Evolutionary conservation across 768 basidiomycete genomes (phyloP).

Genomic region (Asterophora parasitica): DNA sequence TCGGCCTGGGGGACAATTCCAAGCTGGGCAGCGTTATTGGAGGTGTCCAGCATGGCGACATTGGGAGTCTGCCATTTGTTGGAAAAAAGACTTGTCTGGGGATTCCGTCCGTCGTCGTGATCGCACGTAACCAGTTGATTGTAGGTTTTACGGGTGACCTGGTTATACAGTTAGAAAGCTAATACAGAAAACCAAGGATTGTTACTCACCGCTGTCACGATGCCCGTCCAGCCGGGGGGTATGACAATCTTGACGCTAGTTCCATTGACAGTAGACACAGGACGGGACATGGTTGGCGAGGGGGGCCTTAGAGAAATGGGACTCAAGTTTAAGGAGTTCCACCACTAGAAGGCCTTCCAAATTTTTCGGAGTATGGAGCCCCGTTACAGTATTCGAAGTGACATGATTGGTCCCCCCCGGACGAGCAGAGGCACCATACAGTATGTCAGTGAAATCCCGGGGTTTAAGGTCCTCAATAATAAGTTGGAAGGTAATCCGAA

Average conservation of each 20-base stretch:
- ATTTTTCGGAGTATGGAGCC: too few species aligned
- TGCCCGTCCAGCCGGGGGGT: conserved; percentile 9
- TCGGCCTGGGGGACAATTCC: conserved; percentile 6
- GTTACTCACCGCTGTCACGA: conserved; percentile 6
- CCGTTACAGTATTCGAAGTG: neutral
- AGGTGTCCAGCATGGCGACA: conserved; percentile 6
- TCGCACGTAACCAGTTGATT: conserved; percentile 14
- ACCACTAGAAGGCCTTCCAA: too few species aligned
- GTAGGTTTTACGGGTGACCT: conserved; percentile 11
- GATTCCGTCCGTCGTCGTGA: neutral
- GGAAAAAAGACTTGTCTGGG: neutral
- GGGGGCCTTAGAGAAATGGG: too few species aligned
- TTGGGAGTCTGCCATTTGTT: conserved; percentile 8
- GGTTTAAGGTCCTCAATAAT: neutral
- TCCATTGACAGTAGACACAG: neutral
- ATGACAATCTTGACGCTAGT: conserved; percentile 7
- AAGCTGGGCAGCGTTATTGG: neutral
- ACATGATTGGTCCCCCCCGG: neutral
- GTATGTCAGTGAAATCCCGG: neutral
- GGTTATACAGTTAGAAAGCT: neutral
- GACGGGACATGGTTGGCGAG: conserved; percentile 5
- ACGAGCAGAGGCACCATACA: neutral
- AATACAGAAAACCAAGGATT: neutral
- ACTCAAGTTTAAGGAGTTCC: too few species aligned
- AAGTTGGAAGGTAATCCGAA: too few species aligned